These are phyloP conservation scores for Capsicum baccatum DNA, from an alignment of 257 asterid species.

Conservation along the genomic window DNA sequence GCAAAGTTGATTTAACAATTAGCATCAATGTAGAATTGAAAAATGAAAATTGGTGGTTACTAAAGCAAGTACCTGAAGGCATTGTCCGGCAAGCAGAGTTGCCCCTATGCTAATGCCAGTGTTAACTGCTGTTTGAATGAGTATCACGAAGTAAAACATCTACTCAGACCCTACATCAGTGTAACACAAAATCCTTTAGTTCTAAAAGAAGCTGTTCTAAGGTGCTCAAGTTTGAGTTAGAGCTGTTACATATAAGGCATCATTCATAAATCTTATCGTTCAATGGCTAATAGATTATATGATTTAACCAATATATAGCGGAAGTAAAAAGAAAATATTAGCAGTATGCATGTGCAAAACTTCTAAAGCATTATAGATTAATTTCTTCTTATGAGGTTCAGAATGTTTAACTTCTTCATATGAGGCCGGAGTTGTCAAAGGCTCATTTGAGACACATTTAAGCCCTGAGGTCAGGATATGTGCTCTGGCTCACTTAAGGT, in stretches of 20 bases:
- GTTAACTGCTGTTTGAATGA: constrained; percentile 88
- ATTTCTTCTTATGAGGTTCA: background rate
- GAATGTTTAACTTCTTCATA: background rate
- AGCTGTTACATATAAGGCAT: background rate
- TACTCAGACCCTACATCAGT: constrained; percentile 72
- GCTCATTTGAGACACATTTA: background rate
- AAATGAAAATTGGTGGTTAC: background rate
- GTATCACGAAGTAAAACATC: constrained; percentile 89
- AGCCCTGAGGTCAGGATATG: background rate
- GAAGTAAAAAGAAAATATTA: background rate
- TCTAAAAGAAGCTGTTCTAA: background rate
- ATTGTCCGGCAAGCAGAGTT: constrained; percentile 81
- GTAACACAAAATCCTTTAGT: background rate
- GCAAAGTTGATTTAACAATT: background rate
- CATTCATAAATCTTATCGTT: background rate
- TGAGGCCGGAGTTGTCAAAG: background rate
- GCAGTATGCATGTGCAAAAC: background rate
- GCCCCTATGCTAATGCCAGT: constrained; percentile 90
- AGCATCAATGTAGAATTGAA: background rate
- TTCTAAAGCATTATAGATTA: background rate
- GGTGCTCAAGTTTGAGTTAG: background rate
- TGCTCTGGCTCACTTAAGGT: background rate
- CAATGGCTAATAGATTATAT: background rate
- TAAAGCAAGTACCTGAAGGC: constrained; percentile 71
- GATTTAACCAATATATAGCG: background rate